phyloP scores from a whole-genome alignment of 108 stramenopile genomes.

The Stephanodiscus triporus region DNA sequence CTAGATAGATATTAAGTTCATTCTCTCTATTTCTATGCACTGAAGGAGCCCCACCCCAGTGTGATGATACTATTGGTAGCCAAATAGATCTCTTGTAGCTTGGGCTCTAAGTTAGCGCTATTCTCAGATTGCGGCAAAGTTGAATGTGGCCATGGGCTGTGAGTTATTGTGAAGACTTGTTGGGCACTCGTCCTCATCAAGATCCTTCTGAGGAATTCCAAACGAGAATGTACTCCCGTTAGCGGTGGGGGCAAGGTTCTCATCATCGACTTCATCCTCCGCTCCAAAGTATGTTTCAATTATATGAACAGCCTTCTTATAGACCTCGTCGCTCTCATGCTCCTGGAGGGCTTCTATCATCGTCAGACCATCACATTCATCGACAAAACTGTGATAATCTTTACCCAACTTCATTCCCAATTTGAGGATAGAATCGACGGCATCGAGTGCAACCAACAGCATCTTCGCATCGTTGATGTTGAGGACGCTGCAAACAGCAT shows the following conservation, averaged over 20 bases:
- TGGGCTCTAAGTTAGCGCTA: neutral
- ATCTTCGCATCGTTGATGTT: constrained; percentile 61
- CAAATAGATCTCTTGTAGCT: neutral
- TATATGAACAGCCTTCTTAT: constrained; percentile 73
- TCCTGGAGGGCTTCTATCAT: constrained; percentile 83
- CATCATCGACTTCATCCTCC: constrained; percentile 73
- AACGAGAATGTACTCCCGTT: constrained; percentile 61
- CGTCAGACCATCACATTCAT: constrained; percentile 80
- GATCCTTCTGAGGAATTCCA: constrained; percentile 37
- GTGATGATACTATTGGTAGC: neutral
- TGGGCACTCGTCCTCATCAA: constrained; percentile 26
- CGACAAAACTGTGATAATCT: constrained; percentile 54
- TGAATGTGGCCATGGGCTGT: constrained; percentile 28
- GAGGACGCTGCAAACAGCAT: constrained; percentile 72
- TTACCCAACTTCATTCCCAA: constrained; percentile 40
- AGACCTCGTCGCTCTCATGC: constrained; percentile 77
- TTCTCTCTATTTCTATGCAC: constrained; percentile 1
- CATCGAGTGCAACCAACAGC: constrained; percentile 70
- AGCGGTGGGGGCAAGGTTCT: constrained; percentile 67
- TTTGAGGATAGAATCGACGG: constrained; percentile 71
- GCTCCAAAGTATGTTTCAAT: constrained; percentile 82
- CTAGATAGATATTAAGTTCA: neutral
- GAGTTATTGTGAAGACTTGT: constrained; percentile 8
- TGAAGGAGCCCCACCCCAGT: neutral
- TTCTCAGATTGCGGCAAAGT: constrained; percentile 20